A percentile compares a stretch with the other conserved stretches of the same genome.
Evolutionary conservation across 805 yeast genomes (phyloP).

Genomic region (Candida parachauliodes): DNA sequence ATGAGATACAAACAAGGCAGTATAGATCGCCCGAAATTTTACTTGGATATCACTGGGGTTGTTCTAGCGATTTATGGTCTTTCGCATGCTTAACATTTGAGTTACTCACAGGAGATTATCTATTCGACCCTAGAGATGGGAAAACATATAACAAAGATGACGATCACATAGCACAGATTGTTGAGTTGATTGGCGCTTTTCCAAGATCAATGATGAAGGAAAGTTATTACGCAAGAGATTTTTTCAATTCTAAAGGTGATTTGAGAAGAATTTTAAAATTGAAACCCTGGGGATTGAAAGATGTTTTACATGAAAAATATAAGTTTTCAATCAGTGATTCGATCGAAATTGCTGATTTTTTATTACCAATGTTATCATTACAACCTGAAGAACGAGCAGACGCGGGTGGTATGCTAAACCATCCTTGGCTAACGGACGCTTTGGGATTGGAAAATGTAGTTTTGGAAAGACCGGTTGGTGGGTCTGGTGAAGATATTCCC

Average conservation of each 20-base stretch:
- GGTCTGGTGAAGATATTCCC: slow-evolving; percentile 80
- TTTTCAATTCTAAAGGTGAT: slow-evolving; percentile 66
- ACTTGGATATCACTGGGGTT: slow-evolving; percentile 86
- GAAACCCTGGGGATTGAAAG: slow-evolving; percentile 84
- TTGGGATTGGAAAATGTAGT: slow-evolving; percentile 66
- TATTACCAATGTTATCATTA: slow-evolving; percentile 76
- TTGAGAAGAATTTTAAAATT: slow-evolving; percentile 75
- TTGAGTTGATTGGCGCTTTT: slow-evolving; percentile 72
- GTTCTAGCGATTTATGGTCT: slow-evolving; percentile 95
- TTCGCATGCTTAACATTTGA: slow-evolving; percentile 89
- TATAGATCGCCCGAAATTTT: slow-evolving; percentile 60
- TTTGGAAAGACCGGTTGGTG: slow-evolving; percentile 72
- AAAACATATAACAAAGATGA: slow-evolving; percentile 81
- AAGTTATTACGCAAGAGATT: slow-evolving; percentile 58
- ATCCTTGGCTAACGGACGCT: slow-evolving; percentile 80
- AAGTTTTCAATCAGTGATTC: slow-evolving; percentile 68
- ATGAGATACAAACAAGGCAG: slow-evolving; percentile 67
- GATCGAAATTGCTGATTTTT: slow-evolving; percentile 66
- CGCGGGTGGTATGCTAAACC: slow-evolving; percentile 93
- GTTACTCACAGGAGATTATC: slow-evolving; percentile 86
- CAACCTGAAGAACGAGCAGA: slow-evolving; percentile 85
- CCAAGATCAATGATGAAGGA: slow-evolving; percentile 57
- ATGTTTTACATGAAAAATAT: slow-evolving; percentile 83
- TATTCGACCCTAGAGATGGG: slow-evolving; percentile 86
- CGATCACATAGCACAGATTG: slow-evolving; percentile 93